Percentiles rank a stretch among this genome's conserved stretches.
Evolutionary conservation across 2,329 filamentous ascomycete species (phyloP).

Genomic region (Colletotrichum sp.): DNA sequence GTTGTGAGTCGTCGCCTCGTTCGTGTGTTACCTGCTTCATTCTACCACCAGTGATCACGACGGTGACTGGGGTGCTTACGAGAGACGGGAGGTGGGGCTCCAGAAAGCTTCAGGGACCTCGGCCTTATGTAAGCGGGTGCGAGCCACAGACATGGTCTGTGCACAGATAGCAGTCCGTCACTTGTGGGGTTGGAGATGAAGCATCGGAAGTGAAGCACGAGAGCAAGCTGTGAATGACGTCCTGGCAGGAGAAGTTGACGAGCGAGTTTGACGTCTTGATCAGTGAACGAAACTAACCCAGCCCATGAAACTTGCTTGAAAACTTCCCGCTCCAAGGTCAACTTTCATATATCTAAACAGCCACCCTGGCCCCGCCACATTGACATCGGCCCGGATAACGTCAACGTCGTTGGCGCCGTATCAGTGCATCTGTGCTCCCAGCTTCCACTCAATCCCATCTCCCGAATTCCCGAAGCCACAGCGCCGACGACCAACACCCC

Average conservation of each 20-base stretch:
- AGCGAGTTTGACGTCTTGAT: not conserved
- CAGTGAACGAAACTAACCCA: not conserved
- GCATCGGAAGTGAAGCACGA: not conserved
- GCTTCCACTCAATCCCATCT: not conserved
- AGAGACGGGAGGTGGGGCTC: not conserved
- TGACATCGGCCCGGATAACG: constrained; percentile 8
- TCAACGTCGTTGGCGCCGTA: constrained; percentile 1
- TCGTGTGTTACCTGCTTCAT: not conserved
- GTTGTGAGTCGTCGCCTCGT: not conserved
- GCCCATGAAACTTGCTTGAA: not conserved
- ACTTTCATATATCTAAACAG: not conserved
- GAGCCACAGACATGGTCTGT: not conserved
- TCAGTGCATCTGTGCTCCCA: constrained; percentile 15
- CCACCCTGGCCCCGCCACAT: constrained; percentile 7
- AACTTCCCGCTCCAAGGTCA: not conserved
- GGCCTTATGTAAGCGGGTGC: not conserved
- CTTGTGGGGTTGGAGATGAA: not conserved
- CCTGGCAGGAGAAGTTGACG: not conserved
- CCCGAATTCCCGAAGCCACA: not conserved
- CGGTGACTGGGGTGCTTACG: not conserved
- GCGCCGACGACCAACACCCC: not conserved
- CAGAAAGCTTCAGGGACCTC: not conserved
- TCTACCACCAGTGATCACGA: not conserved
- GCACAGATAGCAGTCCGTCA: not conserved
- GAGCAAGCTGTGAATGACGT: not conserved